A percentile compares a stretch with the other conserved stretches of the same genome.
phyloP scores from a whole-genome alignment of 345 rosid genomes.

The Populus simonii region DNA sequence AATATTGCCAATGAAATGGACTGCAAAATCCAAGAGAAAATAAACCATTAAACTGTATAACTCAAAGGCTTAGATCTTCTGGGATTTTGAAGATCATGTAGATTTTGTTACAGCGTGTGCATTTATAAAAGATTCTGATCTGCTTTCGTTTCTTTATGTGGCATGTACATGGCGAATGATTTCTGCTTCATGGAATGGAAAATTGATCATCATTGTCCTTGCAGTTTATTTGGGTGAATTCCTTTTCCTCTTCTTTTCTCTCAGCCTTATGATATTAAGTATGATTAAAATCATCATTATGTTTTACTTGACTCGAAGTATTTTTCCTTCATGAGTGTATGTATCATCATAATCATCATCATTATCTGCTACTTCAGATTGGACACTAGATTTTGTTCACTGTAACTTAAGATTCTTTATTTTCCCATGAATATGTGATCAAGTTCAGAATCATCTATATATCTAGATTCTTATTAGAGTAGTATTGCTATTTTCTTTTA shows the following conservation, averaged over 20 bases:
- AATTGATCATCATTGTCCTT: slow-evolving; percentile 30
- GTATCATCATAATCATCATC: neutral
- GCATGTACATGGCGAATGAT: slow-evolving; percentile 45
- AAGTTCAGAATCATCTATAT: slow-evolving; percentile 4
- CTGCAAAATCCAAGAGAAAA: neutral
- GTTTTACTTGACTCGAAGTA: slow-evolving; percentile 15
- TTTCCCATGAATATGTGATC: slow-evolving; percentile 15
- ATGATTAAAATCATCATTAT: slow-evolving; percentile 27
- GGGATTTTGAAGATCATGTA: neutral
- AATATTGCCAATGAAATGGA: neutral
- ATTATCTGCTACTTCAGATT: slow-evolving; percentile 12
- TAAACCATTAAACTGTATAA: neutral
- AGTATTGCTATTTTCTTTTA: neutral
- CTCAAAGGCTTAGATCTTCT: slow-evolving; percentile 13
- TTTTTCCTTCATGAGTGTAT: slow-evolving; percentile 11
- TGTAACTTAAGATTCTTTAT: slow-evolving; percentile 16
- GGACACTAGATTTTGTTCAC: slow-evolving; percentile 17
- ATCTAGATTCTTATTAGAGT: slow-evolving; percentile 5
- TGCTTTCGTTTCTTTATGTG: slow-evolving; percentile 41
- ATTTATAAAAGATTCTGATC: slow-evolving; percentile 29
- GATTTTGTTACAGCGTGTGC: neutral
- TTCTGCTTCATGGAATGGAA: slow-evolving; percentile 49
- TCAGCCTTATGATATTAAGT: neutral
- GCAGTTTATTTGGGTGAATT: slow-evolving; percentile 85
- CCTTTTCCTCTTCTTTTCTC: neutral